A percentile compares a stretch with the other conserved stretches of the same genome.
These are phyloP conservation scores for Trichoderma semiorbis DNA, from an alignment of 2,329 filamentous ascomycete species.

Conservation along the genomic window DNA sequence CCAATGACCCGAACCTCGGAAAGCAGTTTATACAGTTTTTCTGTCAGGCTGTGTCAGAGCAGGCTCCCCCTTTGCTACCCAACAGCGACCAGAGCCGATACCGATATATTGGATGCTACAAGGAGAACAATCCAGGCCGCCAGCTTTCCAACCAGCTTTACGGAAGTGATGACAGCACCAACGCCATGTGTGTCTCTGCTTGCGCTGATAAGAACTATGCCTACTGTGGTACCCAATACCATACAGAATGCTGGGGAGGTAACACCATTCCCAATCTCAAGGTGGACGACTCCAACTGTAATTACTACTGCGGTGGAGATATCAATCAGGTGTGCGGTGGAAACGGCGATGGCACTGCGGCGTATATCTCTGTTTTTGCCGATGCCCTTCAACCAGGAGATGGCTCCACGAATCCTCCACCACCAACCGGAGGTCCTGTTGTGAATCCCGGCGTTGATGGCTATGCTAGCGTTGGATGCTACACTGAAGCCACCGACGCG, in stretches of 20 bases:
- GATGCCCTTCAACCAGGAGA: constrained; percentile 31
- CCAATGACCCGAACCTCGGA: constrained; percentile 49
- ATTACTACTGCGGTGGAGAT: constrained; percentile 49
- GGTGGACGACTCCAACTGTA: constrained; percentile 47
- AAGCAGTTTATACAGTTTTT: constrained; percentile 52
- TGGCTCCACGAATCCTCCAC: constrained; percentile 22
- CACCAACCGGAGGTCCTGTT: constrained; percentile 23
- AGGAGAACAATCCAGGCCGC: constrained; percentile 53
- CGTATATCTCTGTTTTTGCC: constrained; percentile 49
- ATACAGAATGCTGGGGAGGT: constrained; percentile 54
- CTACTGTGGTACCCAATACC: constrained; percentile 50
- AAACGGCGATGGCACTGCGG: constrained; percentile 36
- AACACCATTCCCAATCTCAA: constrained; percentile 42
- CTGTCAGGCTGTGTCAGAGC: constrained; percentile 51
- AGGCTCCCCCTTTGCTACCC: constrained; percentile 46
- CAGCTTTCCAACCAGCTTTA: constrained; percentile 46
- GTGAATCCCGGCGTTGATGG: constrained; percentile 39
- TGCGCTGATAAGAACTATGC: constrained; percentile 36
- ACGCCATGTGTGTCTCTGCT: constrained; percentile 42
- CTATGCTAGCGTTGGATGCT: constrained; percentile 38
- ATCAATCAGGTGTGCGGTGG: constrained; percentile 52
- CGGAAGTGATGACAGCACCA: constrained; percentile 40
- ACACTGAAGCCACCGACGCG: constrained; percentile 33
- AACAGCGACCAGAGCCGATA: constrained; percentile 45
- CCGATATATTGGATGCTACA: constrained; percentile 53